Evolutionary conservation across 306 rosid genomes (phyloP).

Genomic region (Inga leiocalycina): DNA sequence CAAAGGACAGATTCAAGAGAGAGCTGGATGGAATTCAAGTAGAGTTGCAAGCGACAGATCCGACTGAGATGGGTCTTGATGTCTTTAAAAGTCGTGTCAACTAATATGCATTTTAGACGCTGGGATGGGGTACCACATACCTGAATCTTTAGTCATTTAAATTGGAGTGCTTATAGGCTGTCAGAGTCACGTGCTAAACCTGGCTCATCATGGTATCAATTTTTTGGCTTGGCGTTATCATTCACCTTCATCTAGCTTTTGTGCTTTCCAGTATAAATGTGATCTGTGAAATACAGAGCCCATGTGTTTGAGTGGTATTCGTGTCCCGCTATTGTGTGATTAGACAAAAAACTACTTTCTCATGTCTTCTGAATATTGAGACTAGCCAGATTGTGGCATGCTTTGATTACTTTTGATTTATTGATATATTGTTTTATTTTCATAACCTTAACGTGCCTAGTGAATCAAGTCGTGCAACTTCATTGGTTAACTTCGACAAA

Average conservation of each 20-base stretch:
- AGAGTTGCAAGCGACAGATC: constrained; percentile 35
- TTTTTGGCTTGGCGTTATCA: constrained; percentile 35
- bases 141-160: constrained; percentile 16
- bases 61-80: constrained; percentile 33
- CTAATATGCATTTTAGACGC: constrained; percentile 23
- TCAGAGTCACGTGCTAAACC: constrained; percentile 46
- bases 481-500: not conserved
- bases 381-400: constrained; percentile 26
- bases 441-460: not conserved
- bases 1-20: constrained; percentile 31
- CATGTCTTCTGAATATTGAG: constrained; percentile 34
- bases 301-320: constrained; percentile 45
- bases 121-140: constrained; percentile 12
- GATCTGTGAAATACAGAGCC: constrained; percentile 40
- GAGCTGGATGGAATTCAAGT: constrained; percentile 31
- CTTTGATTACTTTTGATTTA: constrained; percentile 1
- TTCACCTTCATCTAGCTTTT: constrained; percentile 41
- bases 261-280: constrained; percentile 39
- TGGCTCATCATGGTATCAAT: constrained; percentile 44
- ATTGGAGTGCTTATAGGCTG: constrained; percentile 45
- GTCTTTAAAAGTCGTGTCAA: constrained; percentile 46
- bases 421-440: constrained; percentile 10
- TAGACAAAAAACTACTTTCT: constrained; percentile 33
- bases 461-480: not conserved
- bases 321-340: constrained; percentile 31